Conservation (phyloP, 2,329 filamentous ascomycete genomes). For the Fusarium sp. region DNA sequence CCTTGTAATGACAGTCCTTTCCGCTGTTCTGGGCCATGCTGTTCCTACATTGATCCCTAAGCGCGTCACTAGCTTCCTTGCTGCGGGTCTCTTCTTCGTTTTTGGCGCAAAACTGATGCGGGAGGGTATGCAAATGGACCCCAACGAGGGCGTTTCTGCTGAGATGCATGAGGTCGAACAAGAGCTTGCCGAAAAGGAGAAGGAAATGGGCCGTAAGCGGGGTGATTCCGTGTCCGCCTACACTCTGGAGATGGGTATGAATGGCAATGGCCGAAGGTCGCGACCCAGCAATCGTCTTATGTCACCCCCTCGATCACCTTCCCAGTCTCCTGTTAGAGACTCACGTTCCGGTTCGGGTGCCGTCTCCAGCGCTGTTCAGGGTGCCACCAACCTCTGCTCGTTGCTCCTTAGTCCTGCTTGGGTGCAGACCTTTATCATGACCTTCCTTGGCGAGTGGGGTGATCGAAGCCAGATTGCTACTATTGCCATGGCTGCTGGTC, state of each 20-base stretch:
- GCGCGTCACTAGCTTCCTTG: constrained; percentile 88
- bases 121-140: constrained; percentile 89
- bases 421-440: constrained; percentile 99
- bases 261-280: constrained; percentile 69
- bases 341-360: constrained; percentile 59
- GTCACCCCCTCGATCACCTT: constrained; percentile 83
- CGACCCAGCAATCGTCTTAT: constrained; percentile 80
- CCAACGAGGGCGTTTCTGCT: constrained; percentile 90
- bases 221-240: constrained; percentile 77
- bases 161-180: constrained; percentile 98
- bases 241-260: constrained; percentile 80
- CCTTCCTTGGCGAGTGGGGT: constrained; percentile 97
- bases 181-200: constrained; percentile 93
- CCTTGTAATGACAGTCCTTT: constrained; percentile 93
- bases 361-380: constrained; percentile 61
- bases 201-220: constrained; percentile 73
- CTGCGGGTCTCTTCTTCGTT: constrained; percentile 85
- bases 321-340: constrained; percentile 76
- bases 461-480: constrained; percentile 98
- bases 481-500: constrained; percentile 97
- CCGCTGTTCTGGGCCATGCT: constrained; percentile 90
- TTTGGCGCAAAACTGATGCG: constrained; percentile 87
- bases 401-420: constrained; percentile 93
- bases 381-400: constrained; percentile 86
- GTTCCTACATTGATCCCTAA: constrained; percentile 92